Conservation (phyloP, 495 filamentous ascomycete species). For the Xylaria sp. region DNA sequence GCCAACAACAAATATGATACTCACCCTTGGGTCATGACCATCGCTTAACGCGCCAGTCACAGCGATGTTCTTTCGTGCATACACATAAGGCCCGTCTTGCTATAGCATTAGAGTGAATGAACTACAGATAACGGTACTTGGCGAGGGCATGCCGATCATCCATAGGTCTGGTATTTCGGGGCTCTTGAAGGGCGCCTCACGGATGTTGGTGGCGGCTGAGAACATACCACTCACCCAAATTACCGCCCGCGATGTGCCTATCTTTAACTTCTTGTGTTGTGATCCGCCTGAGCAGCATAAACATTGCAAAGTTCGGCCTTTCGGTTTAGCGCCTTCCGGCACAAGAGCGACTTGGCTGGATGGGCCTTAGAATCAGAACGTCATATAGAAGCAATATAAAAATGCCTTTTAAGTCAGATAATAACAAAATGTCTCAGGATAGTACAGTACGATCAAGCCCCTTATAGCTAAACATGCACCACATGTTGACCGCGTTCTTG, state of each 20-base stretch:
- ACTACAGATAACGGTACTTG: neutral
- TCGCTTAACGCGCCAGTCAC: neutral
- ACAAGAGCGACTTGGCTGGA: neutral
- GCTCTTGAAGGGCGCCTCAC: neutral
- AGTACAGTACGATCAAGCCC: slow-evolving; percentile 9
- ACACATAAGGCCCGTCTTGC: too few species aligned
- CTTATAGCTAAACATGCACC: neutral
- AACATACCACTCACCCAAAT: slow-evolving; percentile 12
- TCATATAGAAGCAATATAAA: neutral
- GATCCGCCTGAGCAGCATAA: neutral
- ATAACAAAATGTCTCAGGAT: slow-evolving; percentile 21
- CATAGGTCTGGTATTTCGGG: neutral
- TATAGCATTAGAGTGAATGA: too few species aligned
- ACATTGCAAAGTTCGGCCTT: neutral
- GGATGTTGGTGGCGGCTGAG: slow-evolving; percentile 15
- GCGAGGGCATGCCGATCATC: neutral
- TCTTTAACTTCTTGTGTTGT: slow-evolving; percentile 6
- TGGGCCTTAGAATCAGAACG: neutral
- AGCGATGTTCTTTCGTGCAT: neutral
- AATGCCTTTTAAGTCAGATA: slow-evolving; percentile 9
- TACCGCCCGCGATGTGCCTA: slow-evolving; percentile 1
- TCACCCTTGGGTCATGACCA: neutral
- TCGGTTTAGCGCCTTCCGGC: neutral
- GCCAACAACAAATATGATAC: neutral
- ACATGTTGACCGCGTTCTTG: neutral